A percentile compares a stretch with the other conserved stretches of the same genome.
These are phyloP conservation scores for Trichoderma sp. DNA, from an alignment of 2,329 filamentous ascomycete genomes.

Conservation along the genomic window DNA sequence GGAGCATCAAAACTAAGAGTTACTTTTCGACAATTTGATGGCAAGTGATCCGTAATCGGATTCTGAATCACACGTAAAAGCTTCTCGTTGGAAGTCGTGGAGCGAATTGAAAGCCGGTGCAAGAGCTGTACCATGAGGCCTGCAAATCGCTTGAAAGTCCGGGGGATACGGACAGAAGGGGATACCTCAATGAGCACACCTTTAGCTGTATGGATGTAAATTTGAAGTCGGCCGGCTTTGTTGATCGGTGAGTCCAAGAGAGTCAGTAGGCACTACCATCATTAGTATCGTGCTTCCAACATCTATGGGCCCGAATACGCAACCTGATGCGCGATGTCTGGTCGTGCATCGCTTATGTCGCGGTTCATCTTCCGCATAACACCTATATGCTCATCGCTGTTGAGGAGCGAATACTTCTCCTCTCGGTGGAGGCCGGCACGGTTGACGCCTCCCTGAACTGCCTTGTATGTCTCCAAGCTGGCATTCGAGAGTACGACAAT, in stretches of 20 bases:
- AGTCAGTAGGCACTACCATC: slow-evolving; percentile 82
- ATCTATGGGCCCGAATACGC: slow-evolving; percentile 30
- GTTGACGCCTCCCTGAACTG: slow-evolving; percentile 68
- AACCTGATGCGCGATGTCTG: slow-evolving; percentile 98
- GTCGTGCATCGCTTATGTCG: slow-evolving; percentile 95
- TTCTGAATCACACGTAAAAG: slow-evolving; percentile 97
- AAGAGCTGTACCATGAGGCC: slow-evolving; percentile 98
- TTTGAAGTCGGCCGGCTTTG: slow-evolving; percentile 95
- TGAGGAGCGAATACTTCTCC: slow-evolving; percentile 95
- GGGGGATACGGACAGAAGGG: slow-evolving; percentile 93
- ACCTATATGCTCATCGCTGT: slow-evolving; percentile 98
- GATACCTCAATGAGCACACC: slow-evolving; percentile 97
- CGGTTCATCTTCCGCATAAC: slow-evolving; percentile 99
- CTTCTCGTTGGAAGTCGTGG: slow-evolving; percentile 96
- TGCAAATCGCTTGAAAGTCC: slow-evolving; percentile 98
- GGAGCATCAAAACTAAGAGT: slow-evolving; percentile 92
- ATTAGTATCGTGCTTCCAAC: slow-evolving; percentile 49
- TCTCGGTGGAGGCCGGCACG: slow-evolving; percentile 68
- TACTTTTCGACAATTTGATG: slow-evolving; percentile 95
- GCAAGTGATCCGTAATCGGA: slow-evolving; percentile 94
- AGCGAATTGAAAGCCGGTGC: slow-evolving; percentile 92
- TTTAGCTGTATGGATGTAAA: slow-evolving; percentile 97
- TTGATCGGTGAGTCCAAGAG: slow-evolving; percentile 97
- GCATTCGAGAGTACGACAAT: slow-evolving; percentile 97
- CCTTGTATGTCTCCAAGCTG: slow-evolving; percentile 95